Evolutionary conservation across 257 asterid genomes (phyloP), one percentile per base, ranked within the genome.

Genomic region (Voacanga thouarsii): DNA sequence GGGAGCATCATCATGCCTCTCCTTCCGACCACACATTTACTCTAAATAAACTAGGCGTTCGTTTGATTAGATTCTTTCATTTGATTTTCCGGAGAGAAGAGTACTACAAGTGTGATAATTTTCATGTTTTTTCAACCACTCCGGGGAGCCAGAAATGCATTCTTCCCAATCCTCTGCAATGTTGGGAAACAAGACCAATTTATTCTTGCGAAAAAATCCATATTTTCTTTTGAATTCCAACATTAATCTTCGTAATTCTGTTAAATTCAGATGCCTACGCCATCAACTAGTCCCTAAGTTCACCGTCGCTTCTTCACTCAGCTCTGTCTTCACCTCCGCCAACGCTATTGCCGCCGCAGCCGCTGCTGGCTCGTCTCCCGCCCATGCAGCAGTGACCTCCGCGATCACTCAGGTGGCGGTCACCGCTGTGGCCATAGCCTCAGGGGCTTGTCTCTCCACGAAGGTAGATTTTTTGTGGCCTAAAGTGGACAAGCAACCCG

Each of bases 381-480:
- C 90, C 80, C 99, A 94, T 71, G 98, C 96, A 45, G 97, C 98
- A 24, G 97, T 94, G 26, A 68, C 96, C 37, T 94, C 99, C 9
- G 98, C 99, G 50, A 91, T 94, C 55, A 88, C 98, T 18, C 99
- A 94, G 57, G 85, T 94, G 79, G 99, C 98, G 41, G 96, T 95
- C 24, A 91, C 96, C 23, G 99, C 99, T 56, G 90, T 95, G 37
- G 99, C 99, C 26, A 91, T 95, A 80, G 99, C 99, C 64, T 92
- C 97, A 30, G 99, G 99, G 1, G 99, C 99, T 83, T 95, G 99
- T 77, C 96, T 94, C 68, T 94, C 99, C 79, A 94, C 99, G 1
- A 94, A 92, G 85, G 96, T 94, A 72, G 99, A 95, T 26, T 95
- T 88, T 86, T 75, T 95, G 87, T 95, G 99, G 99, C 99, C 99